Evolutionary conservation across 192 early-diverging fungal genomes (phyloP).

Genomic region (Linnemannia hyalina): DNA sequence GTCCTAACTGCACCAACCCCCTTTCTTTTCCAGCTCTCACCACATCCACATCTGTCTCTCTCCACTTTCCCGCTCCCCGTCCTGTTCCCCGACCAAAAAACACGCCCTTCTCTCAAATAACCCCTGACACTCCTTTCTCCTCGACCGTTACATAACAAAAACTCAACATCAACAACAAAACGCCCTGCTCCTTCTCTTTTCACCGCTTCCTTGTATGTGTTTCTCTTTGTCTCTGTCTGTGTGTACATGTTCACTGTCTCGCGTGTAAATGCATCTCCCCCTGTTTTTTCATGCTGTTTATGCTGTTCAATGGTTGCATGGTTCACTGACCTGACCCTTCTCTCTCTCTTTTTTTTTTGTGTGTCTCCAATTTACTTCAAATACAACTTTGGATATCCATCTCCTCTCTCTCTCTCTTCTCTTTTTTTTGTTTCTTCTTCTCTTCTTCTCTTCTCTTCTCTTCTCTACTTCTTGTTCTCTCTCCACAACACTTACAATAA

Average conservation of each 20-base stretch:
- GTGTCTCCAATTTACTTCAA: not conserved
- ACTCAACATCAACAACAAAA: not conserved
- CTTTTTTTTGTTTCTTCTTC: not conserved
- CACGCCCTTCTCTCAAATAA: not conserved
- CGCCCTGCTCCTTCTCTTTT: not conserved
- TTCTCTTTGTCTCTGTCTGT: not conserved
- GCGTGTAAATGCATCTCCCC: not conserved
- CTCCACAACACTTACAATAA: not conserved
- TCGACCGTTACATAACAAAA: slow-evolving; percentile 21
- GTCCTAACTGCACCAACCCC: not conserved
- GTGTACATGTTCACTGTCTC: not conserved
- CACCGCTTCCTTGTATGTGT: too few relatives aligned
- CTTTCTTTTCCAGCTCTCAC: not conserved
- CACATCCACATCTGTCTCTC: not conserved
- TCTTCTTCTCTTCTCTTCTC: not conserved
- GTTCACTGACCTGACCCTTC: not conserved
- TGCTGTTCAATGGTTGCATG: slow-evolving; percentile 1
- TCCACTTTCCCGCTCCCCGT: not conserved
- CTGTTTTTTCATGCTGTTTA: not conserved
- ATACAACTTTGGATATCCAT: not conserved
- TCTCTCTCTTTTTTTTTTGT: not conserved
- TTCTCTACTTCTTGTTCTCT: not conserved
- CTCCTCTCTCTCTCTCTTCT: not conserved
- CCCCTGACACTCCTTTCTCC: not conserved
- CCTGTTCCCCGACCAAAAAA: not conserved